A percentile compares a stretch with the other conserved stretches of the same genome.
phyloP scores from a whole-genome alignment of 2,329 filamentous ascomycete species.

The Pseudogymnoascus sp. region DNA sequence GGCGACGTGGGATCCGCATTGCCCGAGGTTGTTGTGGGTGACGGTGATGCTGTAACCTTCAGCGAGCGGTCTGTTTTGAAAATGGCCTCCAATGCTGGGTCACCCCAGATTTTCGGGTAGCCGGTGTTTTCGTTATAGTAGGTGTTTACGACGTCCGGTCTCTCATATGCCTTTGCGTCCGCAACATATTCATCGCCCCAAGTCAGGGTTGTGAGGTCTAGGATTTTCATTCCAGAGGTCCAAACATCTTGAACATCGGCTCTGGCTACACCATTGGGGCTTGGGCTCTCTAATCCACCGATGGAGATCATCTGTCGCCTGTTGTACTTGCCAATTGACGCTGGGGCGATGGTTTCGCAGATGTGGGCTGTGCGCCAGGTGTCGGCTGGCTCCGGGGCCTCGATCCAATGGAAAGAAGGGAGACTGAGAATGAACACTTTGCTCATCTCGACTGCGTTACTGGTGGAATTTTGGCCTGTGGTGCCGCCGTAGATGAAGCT shows the following conservation, averaged over 20 bases:
- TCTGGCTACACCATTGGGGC: not conserved
- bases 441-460: conserved; percentile 1
- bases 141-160: conserved; percentile 14
- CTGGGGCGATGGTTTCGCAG: conserved; percentile 14
- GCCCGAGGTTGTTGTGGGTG: not conserved
- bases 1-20: not conserved
- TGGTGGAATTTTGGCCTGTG: not conserved
- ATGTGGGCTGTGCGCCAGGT: conserved; percentile 12
- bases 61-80: conserved; percentile 7
- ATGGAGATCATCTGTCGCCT: conserved; percentile 16
- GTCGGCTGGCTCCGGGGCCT: conserved; percentile 7
- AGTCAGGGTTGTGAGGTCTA: conserved; percentile 15
- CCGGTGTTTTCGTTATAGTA: conserved; percentile 9
- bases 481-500: conserved; percentile 12
- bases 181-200: conserved; percentile 14
- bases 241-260: not conserved
- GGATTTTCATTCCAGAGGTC: conserved; percentile 13
- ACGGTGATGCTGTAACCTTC: not conserved
- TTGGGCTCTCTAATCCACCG: conserved; percentile 11
- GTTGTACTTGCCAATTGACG: not conserved
- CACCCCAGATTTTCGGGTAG: not conserved
- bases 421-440: conserved; percentile 18
- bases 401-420: conserved; percentile 18
- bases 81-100: not conserved
- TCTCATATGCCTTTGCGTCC: conserved; percentile 10